These are phyloP conservation scores for Catenaria anguillulae DNA, from an alignment of 371 early-diverging fungal species.

Conservation along the genomic window DNA sequence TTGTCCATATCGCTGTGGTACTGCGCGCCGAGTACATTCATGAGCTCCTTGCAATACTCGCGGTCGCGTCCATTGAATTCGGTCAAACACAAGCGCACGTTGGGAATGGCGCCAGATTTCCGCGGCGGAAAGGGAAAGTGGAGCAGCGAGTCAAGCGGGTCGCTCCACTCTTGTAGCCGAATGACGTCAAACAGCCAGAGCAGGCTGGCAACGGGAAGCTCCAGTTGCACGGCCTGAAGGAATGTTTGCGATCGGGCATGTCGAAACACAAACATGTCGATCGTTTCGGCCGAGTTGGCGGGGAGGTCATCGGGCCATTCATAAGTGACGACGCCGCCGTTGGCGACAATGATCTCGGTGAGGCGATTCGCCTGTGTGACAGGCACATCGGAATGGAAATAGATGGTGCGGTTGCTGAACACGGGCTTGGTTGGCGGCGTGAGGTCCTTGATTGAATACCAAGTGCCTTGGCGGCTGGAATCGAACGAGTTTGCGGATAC, in stretches of 20 bases:
- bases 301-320: no score
- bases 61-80: neutral
- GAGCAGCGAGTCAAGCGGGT: neutral
- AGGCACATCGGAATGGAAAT: neutral
- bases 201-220: neutral
- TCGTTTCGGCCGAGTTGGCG: no score
- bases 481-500: no score
- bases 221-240: neutral
- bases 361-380: neutral
- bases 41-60: neutral
- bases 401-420: neutral
- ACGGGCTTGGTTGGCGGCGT: neutral
- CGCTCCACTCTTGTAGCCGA: neutral
- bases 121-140: neutral
- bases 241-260: neutral
- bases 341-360: neutral
- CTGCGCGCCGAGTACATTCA: neutral
- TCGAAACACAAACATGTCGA: neutral
- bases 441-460: neutral
- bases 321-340: neutral
- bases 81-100: neutral
- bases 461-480: no score
- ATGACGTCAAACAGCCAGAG: neutral
- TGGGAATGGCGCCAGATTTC: neutral
- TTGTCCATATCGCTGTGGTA: neutral